phyloP scores from a whole-genome alignment of 257 asterid genomes.

The Solanum tarapatanum region DNA sequence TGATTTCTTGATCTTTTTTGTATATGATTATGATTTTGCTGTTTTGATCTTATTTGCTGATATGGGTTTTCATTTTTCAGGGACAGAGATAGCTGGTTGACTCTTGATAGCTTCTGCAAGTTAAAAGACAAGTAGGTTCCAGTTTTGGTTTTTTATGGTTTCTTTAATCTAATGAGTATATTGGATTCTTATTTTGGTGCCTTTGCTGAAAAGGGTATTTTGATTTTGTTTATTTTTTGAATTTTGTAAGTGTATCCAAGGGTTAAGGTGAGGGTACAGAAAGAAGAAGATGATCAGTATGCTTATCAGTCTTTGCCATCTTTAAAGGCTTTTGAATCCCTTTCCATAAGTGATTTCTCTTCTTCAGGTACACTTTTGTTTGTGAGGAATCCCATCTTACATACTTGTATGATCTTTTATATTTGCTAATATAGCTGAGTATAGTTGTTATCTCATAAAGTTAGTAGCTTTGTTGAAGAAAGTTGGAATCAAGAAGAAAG shows the following conservation, averaged over 20 bases:
- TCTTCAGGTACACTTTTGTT: slow-evolving; percentile 36
- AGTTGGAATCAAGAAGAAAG: neutral
- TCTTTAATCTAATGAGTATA: no score
- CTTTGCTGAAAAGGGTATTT: slow-evolving; percentile 19
- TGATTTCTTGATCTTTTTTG: neutral
- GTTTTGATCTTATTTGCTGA: slow-evolving; percentile 7
- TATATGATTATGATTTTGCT: neutral
- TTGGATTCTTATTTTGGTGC: neutral
- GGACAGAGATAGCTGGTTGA: neutral
- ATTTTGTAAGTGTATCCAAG: slow-evolving; percentile 61
- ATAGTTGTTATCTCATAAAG: neutral
- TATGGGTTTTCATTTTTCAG: slow-evolving; percentile 16
- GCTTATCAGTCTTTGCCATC: slow-evolving; percentile 65
- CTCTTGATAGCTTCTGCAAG: neutral
- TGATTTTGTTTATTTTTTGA: neutral
- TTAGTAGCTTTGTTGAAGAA: neutral
- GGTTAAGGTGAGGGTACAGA: slow-evolving; percentile 66
- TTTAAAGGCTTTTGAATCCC: slow-evolving; percentile 51
- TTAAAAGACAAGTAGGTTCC: slow-evolving; percentile 3
- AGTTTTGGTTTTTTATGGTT: neutral
- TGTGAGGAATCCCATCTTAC: neutral
- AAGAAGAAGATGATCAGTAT: slow-evolving; percentile 60
- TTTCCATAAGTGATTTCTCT: slow-evolving; percentile 38
- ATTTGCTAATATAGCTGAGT: neutral
- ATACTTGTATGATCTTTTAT: neutral